These are phyloP conservation scores for Coemansia umbellata DNA, from an alignment of 192 early-diverging fungal genomes.

Conservation along the genomic window DNA sequence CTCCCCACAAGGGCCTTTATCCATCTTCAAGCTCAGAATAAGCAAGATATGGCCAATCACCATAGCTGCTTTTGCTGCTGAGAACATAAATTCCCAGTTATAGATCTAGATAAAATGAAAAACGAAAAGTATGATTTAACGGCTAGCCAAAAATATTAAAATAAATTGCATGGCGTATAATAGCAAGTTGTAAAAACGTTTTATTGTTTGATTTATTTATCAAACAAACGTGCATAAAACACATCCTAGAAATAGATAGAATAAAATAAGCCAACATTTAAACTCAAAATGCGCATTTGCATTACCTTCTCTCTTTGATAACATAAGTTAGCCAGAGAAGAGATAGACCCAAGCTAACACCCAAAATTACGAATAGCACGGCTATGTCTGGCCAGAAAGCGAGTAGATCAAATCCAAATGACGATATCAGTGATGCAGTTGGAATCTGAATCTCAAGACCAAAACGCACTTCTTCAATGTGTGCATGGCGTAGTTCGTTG, in stretches of 20 bases:
- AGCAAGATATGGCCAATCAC: no score
- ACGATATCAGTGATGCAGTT: constrained; percentile 77
- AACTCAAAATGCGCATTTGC: neutral
- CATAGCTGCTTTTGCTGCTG: no score
- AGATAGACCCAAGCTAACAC: constrained; percentile 60
- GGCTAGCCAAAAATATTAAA: no score
- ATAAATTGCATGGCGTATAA: no score
- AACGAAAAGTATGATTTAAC: no score
- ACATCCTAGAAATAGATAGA: neutral
- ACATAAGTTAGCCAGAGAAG: constrained; percentile 74
- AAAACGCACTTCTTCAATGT: constrained; percentile 73
- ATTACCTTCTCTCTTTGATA: constrained; percentile 78
- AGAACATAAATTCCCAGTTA: no score
- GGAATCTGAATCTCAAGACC: constrained; percentile 84
- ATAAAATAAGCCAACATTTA: neutral
- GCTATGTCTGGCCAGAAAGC: constrained; percentile 81
- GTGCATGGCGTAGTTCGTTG: constrained; percentile 81
- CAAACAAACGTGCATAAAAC: neutral
- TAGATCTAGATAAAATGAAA: no score
- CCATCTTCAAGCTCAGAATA: no score
- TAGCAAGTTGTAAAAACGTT: no score
- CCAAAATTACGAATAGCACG: constrained; percentile 57
- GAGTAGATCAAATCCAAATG: constrained; percentile 81
- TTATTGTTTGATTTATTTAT: no score
- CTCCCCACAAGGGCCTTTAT: no score